These are phyloP conservation scores for Blastomyces gilchristii DNA, from an alignment of 2,329 filamentous ascomycete species.

Conservation along the genomic window DNA sequence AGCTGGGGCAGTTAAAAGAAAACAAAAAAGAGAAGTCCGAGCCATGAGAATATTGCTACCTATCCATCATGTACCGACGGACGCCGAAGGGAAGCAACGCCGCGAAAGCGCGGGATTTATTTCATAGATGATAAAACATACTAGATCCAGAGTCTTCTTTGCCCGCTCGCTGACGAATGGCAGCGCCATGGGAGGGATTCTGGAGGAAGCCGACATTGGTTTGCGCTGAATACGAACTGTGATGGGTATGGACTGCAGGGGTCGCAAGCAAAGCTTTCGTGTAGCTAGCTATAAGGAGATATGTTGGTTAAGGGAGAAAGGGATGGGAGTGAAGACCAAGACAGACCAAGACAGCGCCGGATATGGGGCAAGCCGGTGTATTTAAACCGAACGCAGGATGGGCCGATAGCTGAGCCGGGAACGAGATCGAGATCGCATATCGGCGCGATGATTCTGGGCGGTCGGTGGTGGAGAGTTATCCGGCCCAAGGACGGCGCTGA, in stretches of 20 bases:
- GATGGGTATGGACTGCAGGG: neutral
- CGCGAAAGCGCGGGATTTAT: neutral
- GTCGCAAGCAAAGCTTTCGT: neutral
- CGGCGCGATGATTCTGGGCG: neutral
- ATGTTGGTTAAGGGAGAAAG: neutral
- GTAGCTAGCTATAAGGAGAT: neutral
- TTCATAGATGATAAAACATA: slow-evolving; percentile 27
- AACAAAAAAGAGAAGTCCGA: neutral
- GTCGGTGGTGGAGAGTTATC: neutral
- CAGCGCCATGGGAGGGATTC: slow-evolving; percentile 49
- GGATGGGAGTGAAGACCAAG: neutral
- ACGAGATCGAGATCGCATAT: neutral
- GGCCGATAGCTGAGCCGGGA: neutral
- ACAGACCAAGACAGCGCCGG: neutral
- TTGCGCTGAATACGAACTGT: slow-evolving; percentile 5
- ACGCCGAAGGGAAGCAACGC: too few species aligned
- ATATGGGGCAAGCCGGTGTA: neutral
- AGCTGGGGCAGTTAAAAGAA: neutral
- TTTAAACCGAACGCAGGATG: neutral
- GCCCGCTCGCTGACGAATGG: slow-evolving; percentile 72
- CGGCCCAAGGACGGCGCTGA: neutral
- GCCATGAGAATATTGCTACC: slow-evolving; percentile 9
- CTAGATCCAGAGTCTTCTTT: slow-evolving; percentile 69
- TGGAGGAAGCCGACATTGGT: slow-evolving; percentile 42
- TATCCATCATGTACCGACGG: neutral